These are phyloP conservation scores for Nigrospora oryzae DNA, from an alignment of 2,329 filamentous ascomycete species.

Conservation along the genomic window DNA sequence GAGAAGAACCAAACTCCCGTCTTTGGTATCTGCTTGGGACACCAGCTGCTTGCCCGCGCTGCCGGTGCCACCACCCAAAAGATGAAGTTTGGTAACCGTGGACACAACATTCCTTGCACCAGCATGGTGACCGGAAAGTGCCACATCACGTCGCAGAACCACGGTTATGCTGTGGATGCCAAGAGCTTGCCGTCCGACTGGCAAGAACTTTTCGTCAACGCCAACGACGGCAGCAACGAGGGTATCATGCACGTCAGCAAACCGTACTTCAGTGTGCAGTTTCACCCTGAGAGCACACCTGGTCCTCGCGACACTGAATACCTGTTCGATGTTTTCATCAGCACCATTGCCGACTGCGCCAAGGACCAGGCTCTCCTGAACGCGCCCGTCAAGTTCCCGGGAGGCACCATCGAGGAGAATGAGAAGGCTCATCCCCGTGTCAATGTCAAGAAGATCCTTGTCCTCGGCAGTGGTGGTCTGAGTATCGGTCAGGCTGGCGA, in stretches of 20 bases:
- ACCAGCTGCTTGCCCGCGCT: constrained; percentile 84
- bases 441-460: constrained; percentile 85
- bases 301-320: constrained; percentile 94
- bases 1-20: constrained; percentile 75
- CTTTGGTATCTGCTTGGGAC: constrained; percentile 93
- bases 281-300: constrained; percentile 94
- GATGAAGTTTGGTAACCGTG: constrained; percentile 99
- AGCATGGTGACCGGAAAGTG: constrained; percentile 93
- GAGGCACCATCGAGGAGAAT: constrained; percentile 74
- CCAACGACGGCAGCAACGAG: constrained; percentile 97
- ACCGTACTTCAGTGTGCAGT: constrained; percentile 98
- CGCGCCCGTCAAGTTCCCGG: constrained; percentile 77
- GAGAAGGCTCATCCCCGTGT: constrained; percentile 68
- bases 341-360: constrained; percentile 68
- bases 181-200: constrained; percentile 67
- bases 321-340: constrained; percentile 93
- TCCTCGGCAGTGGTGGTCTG: constrained; percentile 88
- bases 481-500: constrained; percentile 97
- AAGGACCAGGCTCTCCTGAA: constrained; percentile 58
- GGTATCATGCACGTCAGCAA: constrained; percentile 81
- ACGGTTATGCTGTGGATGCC: constrained; percentile 89
- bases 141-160: constrained; percentile 98
- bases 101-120: constrained; percentile 96
- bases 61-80: constrained; percentile 80
- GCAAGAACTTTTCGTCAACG: constrained; percentile 94